These are phyloP conservation scores for Brassica hybrid DNA, from an alignment of 441 rosid genomes.

Conservation along the genomic window DNA sequence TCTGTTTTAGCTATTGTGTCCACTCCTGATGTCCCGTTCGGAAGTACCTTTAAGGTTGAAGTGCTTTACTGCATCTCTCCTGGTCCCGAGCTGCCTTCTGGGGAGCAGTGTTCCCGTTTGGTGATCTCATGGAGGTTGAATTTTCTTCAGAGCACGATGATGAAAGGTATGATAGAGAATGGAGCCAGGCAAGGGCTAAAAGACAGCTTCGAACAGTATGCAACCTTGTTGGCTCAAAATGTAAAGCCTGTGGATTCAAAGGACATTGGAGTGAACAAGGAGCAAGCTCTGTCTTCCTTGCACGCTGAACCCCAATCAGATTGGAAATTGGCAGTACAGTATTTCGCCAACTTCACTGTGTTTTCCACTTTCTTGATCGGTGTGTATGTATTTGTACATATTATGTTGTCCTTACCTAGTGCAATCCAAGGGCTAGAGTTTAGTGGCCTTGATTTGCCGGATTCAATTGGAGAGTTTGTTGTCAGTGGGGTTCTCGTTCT, in stretches of 20 bases:
- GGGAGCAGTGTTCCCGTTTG: constrained; percentile 73
- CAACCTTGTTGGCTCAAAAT: constrained; percentile 62
- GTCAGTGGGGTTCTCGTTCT: constrained; percentile 84
- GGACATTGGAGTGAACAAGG: constrained; percentile 82
- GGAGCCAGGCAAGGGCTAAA: constrained; percentile 86
- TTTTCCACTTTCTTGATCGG: constrained; percentile 71
- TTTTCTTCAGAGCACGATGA: constrained; percentile 90
- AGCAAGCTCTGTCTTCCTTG: constrained; percentile 81
- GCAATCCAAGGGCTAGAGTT: constrained; percentile 89
- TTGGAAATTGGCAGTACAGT: constrained; percentile 81
- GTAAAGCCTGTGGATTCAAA: constrained; percentile 80
- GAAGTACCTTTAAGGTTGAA: constrained; percentile 78
- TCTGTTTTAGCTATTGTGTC: constrained; percentile 64
- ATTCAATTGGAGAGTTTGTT: constrained; percentile 89
- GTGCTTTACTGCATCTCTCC: constrained; percentile 77
- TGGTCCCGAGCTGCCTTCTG: constrained; percentile 88
- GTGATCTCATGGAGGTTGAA: constrained; percentile 91
- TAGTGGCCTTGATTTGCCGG: constrained; percentile 93
- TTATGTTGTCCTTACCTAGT: constrained; percentile 67
- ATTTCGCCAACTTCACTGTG: constrained; percentile 86
- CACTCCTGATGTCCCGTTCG: constrained; percentile 92
- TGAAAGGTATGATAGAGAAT: constrained; percentile 92
- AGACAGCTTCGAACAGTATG: constrained; percentile 79
- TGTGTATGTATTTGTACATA: constrained; percentile 72
- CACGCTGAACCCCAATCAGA: constrained; percentile 83